Conservation (phyloP, 2,329 filamentous ascomycete species). For the Aspergillus spinulosporus region DNA sequence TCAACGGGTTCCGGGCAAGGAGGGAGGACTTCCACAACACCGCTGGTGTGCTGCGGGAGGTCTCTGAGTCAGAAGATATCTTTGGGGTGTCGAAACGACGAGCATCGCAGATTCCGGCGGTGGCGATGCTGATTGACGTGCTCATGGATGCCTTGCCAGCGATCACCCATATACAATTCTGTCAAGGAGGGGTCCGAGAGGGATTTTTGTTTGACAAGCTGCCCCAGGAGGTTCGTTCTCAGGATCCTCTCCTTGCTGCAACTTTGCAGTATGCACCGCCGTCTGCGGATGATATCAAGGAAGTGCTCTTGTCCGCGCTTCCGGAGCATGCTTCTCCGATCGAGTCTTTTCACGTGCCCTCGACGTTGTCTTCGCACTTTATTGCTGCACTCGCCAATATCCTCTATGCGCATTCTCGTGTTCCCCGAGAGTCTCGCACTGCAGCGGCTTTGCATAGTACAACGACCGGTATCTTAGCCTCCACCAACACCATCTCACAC, state of each 20-base stretch:
- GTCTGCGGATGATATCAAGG: conserved; percentile 49
- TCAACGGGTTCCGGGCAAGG: conserved; percentile 73
- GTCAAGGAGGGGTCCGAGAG: conserved; percentile 83
- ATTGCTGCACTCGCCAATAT: conserved; percentile 61
- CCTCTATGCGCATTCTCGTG: conserved; percentile 55
- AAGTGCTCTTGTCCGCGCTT: conserved; percentile 51
- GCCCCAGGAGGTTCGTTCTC: conserved; percentile 58
- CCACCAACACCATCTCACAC: conserved; percentile 73
- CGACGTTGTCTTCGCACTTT: conserved; percentile 48
- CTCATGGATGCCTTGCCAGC: conserved; percentile 68
- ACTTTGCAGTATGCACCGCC: conserved; percentile 55
- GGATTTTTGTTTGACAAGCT: conserved; percentile 76
- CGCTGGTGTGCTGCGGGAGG: conserved; percentile 44
- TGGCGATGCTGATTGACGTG: conserved; percentile 75
- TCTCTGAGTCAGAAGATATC: conserved; percentile 39
- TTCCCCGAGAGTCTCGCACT: conserved; percentile 58
- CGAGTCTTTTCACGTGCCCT: conserved; percentile 33
- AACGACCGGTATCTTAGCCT: conserved; percentile 65
- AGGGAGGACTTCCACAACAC: conserved; percentile 63
- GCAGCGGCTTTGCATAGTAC: conserved; percentile 72
- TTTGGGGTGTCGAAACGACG: conserved; percentile 80
- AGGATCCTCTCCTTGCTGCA: conserved; percentile 66
- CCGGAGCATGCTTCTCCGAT: conserved; percentile 37
- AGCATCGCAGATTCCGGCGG: conserved; percentile 78
- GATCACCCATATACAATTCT: conserved; percentile 76